phyloP scores from a whole-genome alignment of 2,329 filamentous ascomycete genomes.

The Ophiostoma perfectum region DNA sequence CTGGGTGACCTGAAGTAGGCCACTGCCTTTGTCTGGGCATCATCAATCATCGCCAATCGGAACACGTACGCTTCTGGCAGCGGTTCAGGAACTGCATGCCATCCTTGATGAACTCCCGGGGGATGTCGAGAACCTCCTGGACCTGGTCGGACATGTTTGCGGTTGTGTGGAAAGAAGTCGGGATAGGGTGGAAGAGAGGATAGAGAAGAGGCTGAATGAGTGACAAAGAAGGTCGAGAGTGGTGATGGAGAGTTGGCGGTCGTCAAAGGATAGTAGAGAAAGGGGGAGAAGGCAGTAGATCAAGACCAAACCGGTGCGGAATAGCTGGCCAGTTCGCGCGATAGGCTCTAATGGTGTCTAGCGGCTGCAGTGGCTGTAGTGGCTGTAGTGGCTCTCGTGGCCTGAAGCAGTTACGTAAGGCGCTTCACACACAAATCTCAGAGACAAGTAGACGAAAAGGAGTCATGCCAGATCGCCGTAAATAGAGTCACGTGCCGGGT shows the following conservation, averaged over 20 bases:
- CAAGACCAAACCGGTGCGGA: not conserved
- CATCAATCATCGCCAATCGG: no score
- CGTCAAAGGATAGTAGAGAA: slow-evolving; percentile 9
- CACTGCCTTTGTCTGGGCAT: no score
- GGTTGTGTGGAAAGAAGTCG: slow-evolving; percentile 1
- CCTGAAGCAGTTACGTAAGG: slow-evolving; percentile 6
- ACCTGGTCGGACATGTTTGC: slow-evolving; percentile 59
- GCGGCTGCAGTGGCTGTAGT: not conserved
- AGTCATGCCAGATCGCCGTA: slow-evolving; percentile 27
- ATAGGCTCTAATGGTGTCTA: not conserved
- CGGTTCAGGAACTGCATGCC: slow-evolving; percentile 58
- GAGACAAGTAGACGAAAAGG: not conserved
- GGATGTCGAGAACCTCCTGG: slow-evolving; percentile 65
- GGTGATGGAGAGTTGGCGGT: not conserved
- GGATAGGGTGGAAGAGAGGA: not conserved
- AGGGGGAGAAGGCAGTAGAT: slow-evolving; percentile 15
- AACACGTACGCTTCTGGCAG: slow-evolving; percentile 55
- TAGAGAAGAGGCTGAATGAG: not conserved
- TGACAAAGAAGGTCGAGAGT: no score
- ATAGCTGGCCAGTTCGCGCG: slow-evolving; percentile 17
- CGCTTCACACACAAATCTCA: not conserved
- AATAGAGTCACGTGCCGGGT: not conserved
- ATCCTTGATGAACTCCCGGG: slow-evolving; percentile 59
- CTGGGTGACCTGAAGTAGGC: no score
- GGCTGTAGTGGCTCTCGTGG: not conserved